These are phyloP conservation scores for Nakaseomyces bracarensis DNA, from an alignment of 1,139 yeast genomes.

Conservation along the genomic window DNA sequence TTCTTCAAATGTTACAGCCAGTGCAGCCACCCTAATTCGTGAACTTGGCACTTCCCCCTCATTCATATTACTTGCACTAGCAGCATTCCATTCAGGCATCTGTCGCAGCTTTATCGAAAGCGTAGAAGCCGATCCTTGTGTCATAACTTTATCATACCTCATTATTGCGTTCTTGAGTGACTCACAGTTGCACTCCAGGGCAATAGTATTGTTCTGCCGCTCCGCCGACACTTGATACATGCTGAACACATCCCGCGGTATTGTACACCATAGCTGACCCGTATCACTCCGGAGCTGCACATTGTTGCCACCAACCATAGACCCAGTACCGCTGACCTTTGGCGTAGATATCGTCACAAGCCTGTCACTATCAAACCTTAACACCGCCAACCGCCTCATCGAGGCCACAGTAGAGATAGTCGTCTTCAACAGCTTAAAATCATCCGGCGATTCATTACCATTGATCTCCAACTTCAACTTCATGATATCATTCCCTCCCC, in stretches of 20 bases:
- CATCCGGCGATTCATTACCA: slow-evolving; percentile 27
- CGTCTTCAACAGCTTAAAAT: slow-evolving; percentile 28
- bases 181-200: slow-evolving; percentile 31
- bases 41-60: slow-evolving; percentile 1
- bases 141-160: slow-evolving; percentile 26
- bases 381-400: slow-evolving; percentile 28
- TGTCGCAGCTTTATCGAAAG: slow-evolving; percentile 26
- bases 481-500: slow-evolving; percentile 14
- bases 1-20: slow-evolving; percentile 29
- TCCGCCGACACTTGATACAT: slow-evolving; percentile 24
- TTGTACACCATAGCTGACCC: slow-evolving; percentile 32
- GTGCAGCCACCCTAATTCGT: slow-evolving; percentile 16
- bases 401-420: slow-evolving; percentile 29
- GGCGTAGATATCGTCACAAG: slow-evolving; percentile 30
- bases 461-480: slow-evolving; percentile 27
- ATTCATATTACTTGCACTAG: slow-evolving; percentile 1
- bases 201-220: slow-evolving; percentile 25
- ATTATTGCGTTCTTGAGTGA: slow-evolving; percentile 25
- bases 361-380: slow-evolving; percentile 28
- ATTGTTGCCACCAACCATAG: slow-evolving; percentile 9
- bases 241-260: slow-evolving; percentile 28
- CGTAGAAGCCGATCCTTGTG: slow-evolving; percentile 25
- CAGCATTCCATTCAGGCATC: slow-evolving; percentile 25
- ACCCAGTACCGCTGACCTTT: slow-evolving; percentile 11
- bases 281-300: slow-evolving; percentile 22